Percentiles rank a stretch among this genome's conserved stretches.
Conservation (phyloP, 352 stramenopile genomes). For the Pythium coloratum region DNA sequence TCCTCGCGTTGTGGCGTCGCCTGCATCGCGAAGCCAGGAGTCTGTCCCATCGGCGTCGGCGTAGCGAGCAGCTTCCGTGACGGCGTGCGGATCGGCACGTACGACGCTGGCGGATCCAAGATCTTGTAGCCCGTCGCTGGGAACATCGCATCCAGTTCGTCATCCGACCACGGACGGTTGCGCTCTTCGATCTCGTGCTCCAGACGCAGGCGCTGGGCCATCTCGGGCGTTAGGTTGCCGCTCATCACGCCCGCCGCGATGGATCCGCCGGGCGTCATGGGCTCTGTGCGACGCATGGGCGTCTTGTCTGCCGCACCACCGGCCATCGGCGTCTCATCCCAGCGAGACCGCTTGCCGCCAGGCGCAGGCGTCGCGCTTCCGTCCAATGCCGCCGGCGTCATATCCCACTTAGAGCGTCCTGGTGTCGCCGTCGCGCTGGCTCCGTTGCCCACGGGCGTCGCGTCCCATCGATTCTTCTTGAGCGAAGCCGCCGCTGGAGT, state of each 20-base stretch:
- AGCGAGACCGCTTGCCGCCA: slow-evolving; percentile 91
- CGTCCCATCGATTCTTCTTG: slow-evolving; percentile 85
- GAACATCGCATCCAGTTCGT: slow-evolving; percentile 97
- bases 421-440: slow-evolving; percentile 29
- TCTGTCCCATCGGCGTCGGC: slow-evolving; percentile 93
- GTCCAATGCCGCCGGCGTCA: slow-evolving; percentile 75
- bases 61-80: slow-evolving; percentile 94
- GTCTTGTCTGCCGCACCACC: slow-evolving; percentile 50
- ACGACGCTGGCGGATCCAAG: slow-evolving; percentile 93
- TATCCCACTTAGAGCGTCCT: slow-evolving; percentile 89
- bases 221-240: slow-evolving; percentile 84
- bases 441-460: slow-evolving; percentile 62
- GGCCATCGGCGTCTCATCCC: slow-evolving; percentile 95
- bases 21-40: slow-evolving; percentile 89
- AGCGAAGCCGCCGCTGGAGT: slow-evolving; percentile 42
- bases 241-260: slow-evolving; percentile 58
- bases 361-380: slow-evolving; percentile 52
- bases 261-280: slow-evolving; percentile 72
- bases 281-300: slow-evolving; percentile 38
- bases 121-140: slow-evolving; percentile 95
- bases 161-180: slow-evolving; percentile 95
- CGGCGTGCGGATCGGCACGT: slow-evolving; percentile 95
- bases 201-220: slow-evolving; percentile 92
- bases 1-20: slow-evolving; percentile 78
- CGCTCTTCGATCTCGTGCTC: slow-evolving; percentile 97